Evolutionary conservation across 2,329 filamentous ascomycete species (phyloP), one percentile per base, ranked within the genome.

Genomic region (Diaporthe citri): DNA sequence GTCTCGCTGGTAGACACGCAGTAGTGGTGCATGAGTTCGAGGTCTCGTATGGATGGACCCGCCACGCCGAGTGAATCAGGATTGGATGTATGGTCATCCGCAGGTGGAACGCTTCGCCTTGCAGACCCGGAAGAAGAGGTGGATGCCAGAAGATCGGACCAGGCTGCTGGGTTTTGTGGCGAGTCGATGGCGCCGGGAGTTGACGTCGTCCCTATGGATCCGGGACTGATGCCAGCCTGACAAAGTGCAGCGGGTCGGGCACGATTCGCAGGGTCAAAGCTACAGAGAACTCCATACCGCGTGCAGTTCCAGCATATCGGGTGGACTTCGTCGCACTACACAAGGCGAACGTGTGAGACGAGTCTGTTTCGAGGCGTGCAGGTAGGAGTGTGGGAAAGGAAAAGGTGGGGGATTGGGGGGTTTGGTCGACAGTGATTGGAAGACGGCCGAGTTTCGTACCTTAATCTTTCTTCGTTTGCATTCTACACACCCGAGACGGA

Each of bases 271-370:
- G 39, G 39, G 39, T 43, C 39, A 46, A 62, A 62, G 39, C 59
- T 62, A 15, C 59, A 62, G 25, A 28, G n/a, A 8, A 46, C 39
- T 17, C 59, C 59, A 46, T 62, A 62, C 13, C 59, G 59, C 8
- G 59, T 62, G 39, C 59, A 62, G 9, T 62, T 62, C 59, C 59
- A 62, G 25, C 59, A 62, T 28, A 12, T 31, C 15, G 59, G 59
- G 59, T 62, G 59, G 1, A 62, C n/a, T 25, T 62, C 59, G 59
- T 62, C 59, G 17, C 59, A 62, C 59, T 62, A 46, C 1, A 3
- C 7, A 28, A 43, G 5, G 22, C 36, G 41, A 28, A 36, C n/a
- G 28, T 20, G 15, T 43, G 13, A 62, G 57, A 62, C n/a, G 57
- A 41, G n/a, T 15, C 2, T 1, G n/a, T 62, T 28, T 39, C 8